These are phyloP conservation scores for Russula sp. DNA, from an alignment of 768 basidiomycete species.

Conservation along the genomic window DNA sequence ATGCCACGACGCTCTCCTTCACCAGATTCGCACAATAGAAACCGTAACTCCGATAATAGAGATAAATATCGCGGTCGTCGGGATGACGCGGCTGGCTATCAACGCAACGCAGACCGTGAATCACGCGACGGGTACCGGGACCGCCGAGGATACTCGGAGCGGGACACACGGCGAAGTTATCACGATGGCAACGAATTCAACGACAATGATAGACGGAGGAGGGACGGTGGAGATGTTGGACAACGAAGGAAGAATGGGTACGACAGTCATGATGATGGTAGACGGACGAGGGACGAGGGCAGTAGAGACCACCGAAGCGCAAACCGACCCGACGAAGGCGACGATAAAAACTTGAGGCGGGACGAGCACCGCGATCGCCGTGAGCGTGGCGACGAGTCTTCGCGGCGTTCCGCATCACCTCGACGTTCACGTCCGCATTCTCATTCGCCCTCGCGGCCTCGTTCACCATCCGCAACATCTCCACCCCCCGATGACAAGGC, in stretches of 20 bases:
- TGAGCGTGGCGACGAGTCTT: conserved; percentile 37
- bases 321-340: conserved; percentile 29
- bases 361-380: conserved; percentile 45
- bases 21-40: conserved; percentile 17
- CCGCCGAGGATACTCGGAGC: conserved; percentile 7
- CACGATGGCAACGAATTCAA: not conserved
- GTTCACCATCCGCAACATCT: conserved; percentile 39
- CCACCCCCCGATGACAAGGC: conserved; percentile 57
- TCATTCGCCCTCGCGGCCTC: conserved; percentile 33
- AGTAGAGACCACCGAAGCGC: conserved; percentile 31
- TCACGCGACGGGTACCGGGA: conserved; percentile 11
- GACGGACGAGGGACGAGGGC: conserved; percentile 33
- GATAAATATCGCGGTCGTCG: conserved; percentile 13
- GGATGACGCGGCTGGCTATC: not conserved
- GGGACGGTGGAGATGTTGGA: conserved; percentile 16
- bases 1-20: conserved; percentile 31
- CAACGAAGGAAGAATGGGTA: conserved; percentile 15
- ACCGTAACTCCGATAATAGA: conserved; percentile 11
- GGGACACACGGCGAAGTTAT: conserved; percentile 5
- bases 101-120: conserved; percentile 15
- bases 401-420: conserved; percentile 64
- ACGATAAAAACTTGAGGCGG: conserved; percentile 41
- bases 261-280: conserved; percentile 22
- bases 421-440: conserved; percentile 32
- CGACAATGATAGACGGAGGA: not conserved